phyloP scores from a whole-genome alignment of 495 filamentous ascomycete species.

The Geopyxis carbonaria region DNA sequence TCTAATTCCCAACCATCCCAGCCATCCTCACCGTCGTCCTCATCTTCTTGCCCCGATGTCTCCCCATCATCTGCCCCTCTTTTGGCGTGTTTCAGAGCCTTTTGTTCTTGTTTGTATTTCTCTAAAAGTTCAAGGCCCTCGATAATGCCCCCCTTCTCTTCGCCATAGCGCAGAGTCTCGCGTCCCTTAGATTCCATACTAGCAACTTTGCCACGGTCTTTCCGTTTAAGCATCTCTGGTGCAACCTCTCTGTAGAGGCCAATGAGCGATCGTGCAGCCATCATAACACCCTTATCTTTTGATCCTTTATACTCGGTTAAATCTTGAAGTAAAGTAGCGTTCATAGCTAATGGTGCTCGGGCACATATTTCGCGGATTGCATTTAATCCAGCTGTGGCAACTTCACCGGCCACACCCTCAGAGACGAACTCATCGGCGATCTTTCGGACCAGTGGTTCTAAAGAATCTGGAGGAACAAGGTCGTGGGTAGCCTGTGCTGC shows the following conservation, averaged over 20 bases:
- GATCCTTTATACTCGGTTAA: slow-evolving; percentile 89
- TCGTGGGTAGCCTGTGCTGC: slow-evolving; percentile 83
- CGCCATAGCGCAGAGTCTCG: slow-evolving; percentile 45
- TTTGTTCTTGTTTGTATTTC: slow-evolving; percentile 84
- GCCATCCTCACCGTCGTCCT: slow-evolving; percentile 48
- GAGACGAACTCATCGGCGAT: slow-evolving; percentile 98
- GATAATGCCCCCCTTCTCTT: slow-evolving; percentile 63
- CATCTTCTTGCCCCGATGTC: slow-evolving; percentile 31
- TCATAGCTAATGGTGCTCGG: slow-evolving; percentile 86
- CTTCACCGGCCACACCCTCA: slow-evolving; percentile 77
- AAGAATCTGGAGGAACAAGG: slow-evolving; percentile 78
- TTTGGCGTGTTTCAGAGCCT: slow-evolving; percentile 49
- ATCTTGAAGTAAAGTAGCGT: slow-evolving; percentile 87
- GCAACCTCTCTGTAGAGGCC: slow-evolving; percentile 80
- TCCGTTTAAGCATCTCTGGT: slow-evolving; percentile 73
- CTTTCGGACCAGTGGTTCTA: slow-evolving; percentile 83
- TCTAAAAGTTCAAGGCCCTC: slow-evolving; percentile 86
- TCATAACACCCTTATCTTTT: slow-evolving; percentile 94
- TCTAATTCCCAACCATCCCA: slow-evolving; percentile 78
- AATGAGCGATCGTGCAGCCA: slow-evolving; percentile 84
- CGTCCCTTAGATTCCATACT: slow-evolving; percentile 57
- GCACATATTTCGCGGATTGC: slow-evolving; percentile 86
- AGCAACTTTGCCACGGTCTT: slow-evolving; percentile 86
- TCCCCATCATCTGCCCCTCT: slow-evolving; percentile 43
- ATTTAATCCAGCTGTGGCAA: slow-evolving; percentile 82